These are phyloP conservation scores for Trichoderma atroviride DNA, from an alignment of 2,329 filamentous ascomycete species.

Conservation along the genomic window DNA sequence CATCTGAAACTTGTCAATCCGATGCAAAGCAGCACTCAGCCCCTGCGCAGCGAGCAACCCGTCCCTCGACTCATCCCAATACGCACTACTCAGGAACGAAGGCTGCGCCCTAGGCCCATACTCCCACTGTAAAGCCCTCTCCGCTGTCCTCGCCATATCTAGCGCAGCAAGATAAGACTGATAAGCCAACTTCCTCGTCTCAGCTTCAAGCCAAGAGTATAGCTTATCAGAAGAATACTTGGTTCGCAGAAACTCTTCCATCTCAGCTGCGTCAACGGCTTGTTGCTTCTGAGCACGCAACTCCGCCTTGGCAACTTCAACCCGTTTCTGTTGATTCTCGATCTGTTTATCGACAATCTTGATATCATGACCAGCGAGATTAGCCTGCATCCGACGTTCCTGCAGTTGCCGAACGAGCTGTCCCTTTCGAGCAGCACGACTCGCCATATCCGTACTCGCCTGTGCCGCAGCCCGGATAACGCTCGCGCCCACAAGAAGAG, in stretches of 20 bases:
- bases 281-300: neutral
- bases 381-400: slow-evolving; percentile 23
- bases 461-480: too few species aligned
- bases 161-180: neutral
- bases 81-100: slow-evolving; percentile 15
- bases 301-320: slow-evolving; percentile 19
- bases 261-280: neutral
- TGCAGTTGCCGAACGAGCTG: slow-evolving; percentile 4
- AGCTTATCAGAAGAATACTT: slow-evolving; percentile 17
- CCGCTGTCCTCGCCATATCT: neutral
- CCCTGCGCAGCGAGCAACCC: slow-evolving; percentile 22
- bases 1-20: slow-evolving; percentile 24
- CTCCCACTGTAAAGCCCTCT: neutral
- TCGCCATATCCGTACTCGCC: too few species aligned
- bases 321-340: slow-evolving; percentile 8
- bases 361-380: slow-evolving; percentile 25
- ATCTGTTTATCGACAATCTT: slow-evolving; percentile 27
- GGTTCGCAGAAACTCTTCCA: slow-evolving; percentile 13
- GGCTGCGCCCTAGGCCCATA: neutral
- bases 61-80: slow-evolving; percentile 1
- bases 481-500: too few species aligned
- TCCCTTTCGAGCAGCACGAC: neutral
- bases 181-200: neutral
- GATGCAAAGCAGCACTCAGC: slow-evolving; percentile 18
- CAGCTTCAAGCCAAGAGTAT: slow-evolving; percentile 8